Evolutionary conservation across 1,139 yeast species (phyloP).

Genomic region (Nakaseomyces delphensis): DNA sequence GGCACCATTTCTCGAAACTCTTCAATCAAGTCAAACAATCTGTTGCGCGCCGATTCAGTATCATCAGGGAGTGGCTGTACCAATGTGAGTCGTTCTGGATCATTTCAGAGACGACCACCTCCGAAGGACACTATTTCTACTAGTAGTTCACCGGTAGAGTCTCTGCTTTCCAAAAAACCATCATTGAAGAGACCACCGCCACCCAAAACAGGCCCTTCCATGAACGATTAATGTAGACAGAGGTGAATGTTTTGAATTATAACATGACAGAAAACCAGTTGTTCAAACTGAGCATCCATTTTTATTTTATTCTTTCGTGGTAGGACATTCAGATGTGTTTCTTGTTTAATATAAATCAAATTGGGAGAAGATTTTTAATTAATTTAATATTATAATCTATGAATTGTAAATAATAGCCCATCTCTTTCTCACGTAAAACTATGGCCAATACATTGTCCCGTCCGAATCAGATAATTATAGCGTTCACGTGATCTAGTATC

Average conservation of each 20-base stretch:
- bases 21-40: background rate
- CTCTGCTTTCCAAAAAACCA: background rate
- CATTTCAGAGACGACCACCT: constrained; percentile 4
- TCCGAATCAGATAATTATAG: no score
- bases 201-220: background rate
- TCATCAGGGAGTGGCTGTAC: background rate
- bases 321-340: background rate
- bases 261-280: no score
- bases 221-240: background rate
- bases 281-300: no score
- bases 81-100: background rate
- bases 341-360: no score
- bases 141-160: background rate
- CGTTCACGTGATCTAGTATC: background rate
- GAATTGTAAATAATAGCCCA: no score
- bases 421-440: no score
- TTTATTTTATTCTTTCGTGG: background rate
- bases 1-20: background rate
- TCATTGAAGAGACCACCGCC: constrained; percentile 5
- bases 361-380: no score
- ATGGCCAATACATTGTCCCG: no score
- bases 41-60: background rate
- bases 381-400: no score
- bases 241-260: no score
- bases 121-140: background rate